These are phyloP conservation scores for Crithidia bombi DNA, from an alignment of 208 protist genomes.

Conservation along the genomic window DNA sequence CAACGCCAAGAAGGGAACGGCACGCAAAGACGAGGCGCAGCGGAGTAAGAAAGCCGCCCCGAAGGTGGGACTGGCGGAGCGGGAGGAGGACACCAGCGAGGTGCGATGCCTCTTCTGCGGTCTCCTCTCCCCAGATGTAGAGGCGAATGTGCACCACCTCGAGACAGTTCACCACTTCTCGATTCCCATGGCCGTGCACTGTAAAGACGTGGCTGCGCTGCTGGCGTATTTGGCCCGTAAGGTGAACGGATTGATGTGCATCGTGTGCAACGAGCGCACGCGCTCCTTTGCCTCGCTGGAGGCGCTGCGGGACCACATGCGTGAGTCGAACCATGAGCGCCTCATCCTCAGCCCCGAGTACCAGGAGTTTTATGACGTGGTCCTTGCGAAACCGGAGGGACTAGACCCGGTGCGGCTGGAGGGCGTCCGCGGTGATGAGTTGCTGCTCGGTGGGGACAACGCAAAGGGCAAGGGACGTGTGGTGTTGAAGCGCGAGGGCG, in stretches of 20 bases:
- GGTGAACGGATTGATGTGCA: constrained; percentile 86
- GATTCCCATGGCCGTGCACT: constrained; percentile 76
- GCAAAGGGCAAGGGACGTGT: constrained; percentile 36
- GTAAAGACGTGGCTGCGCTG: constrained; percentile 63
- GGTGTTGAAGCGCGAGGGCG: constrained; percentile 64
- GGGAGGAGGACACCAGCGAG: constrained; percentile 80
- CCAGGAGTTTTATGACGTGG: constrained; percentile 79
- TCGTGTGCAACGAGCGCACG: constrained; percentile 89
- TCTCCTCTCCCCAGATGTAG: constrained; percentile 40
- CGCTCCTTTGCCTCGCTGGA: constrained; percentile 70
- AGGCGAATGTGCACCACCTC: constrained; percentile 75
- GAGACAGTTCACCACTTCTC: constrained; percentile 65
- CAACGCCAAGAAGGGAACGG: constrained; percentile 64
- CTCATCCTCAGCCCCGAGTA: constrained; percentile 85
- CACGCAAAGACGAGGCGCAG: constrained; percentile 13
- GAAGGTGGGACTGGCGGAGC: constrained; percentile 69
- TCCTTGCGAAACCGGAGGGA: constrained; percentile 61
- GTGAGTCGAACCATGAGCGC: constrained; percentile 77
- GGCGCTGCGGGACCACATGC: constrained; percentile 88
- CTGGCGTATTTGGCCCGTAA: constrained; percentile 86
- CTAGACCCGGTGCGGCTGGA: constrained; percentile 51
- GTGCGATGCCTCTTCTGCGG: constrained; percentile 89
- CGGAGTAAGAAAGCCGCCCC: constrained; percentile 31
- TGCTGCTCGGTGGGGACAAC: constrained; percentile 40
- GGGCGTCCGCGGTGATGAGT: constrained; percentile 46